These are phyloP conservation scores for Aspergillus conjunctus DNA, from an alignment of 495 filamentous ascomycete genomes.

Conservation along the genomic window DNA sequence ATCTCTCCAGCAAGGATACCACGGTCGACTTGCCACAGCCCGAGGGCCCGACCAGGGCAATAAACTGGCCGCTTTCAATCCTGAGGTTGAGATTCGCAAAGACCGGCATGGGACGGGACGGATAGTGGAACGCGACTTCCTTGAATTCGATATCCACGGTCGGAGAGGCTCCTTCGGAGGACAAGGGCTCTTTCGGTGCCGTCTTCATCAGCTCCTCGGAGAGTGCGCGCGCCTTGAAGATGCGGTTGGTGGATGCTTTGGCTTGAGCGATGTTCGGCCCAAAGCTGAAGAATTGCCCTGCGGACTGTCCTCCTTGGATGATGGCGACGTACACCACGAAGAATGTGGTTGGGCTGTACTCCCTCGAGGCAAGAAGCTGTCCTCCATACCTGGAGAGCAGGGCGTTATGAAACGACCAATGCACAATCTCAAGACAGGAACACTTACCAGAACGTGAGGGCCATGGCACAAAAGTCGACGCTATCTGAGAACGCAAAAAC, in stretches of 20 bases:
- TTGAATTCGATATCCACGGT: constrained; percentile 38
- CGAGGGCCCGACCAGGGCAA: constrained; percentile 69
- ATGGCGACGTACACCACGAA: constrained; percentile 63
- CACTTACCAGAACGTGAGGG: constrained; percentile 59
- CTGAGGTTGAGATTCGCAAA: constrained; percentile 43
- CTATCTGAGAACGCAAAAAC: constrained; percentile 43
- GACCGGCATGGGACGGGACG: constrained; percentile 53
- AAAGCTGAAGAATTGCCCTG: constrained; percentile 56
- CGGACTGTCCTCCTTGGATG: constrained; percentile 57
- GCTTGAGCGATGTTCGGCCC: constrained; percentile 57
- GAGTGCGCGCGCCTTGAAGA: constrained; percentile 33
- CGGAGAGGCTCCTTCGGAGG: neutral
- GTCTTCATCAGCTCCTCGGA: neutral
- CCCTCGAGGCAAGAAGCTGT: constrained; percentile 51
- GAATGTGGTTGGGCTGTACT: constrained; percentile 55
- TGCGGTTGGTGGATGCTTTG: constrained; percentile 56
- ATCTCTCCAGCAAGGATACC: constrained; percentile 63
- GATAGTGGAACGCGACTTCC: constrained; percentile 62
- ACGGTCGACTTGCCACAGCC: constrained; percentile 76
- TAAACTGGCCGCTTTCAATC: constrained; percentile 66
- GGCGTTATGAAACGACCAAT: too few species aligned
- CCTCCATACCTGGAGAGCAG: constrained; percentile 47
- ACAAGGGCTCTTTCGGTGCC: neutral
- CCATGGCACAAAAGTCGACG: constrained; percentile 54
- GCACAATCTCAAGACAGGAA: neutral